Evolutionary conservation across 164 flowering plant genomes (phyloP).

Genomic region (Umbilicus rupestris): DNA sequence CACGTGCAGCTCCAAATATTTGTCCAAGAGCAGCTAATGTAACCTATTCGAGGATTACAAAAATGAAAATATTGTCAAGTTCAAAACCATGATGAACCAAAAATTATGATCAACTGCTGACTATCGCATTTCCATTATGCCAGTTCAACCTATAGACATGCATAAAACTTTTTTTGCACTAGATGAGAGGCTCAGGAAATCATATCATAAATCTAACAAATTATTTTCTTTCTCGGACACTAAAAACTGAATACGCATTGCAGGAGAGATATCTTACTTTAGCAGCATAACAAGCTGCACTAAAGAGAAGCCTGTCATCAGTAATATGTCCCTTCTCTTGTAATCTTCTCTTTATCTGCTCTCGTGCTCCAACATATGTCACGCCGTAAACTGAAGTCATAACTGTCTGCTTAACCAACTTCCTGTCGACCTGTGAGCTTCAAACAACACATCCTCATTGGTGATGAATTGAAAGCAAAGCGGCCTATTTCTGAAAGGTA

Average conservation of each 20-base stretch:
- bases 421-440: constrained; percentile 78
- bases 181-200: not conserved
- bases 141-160: not conserved
- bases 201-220: no score
- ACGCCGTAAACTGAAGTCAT: constrained; percentile 99
- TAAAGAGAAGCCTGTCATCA: constrained; percentile 66
- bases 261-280: constrained; percentile 36
- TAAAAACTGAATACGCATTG: not conserved
- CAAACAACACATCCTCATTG: constrained; percentile 18
- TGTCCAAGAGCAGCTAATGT: constrained; percentile 85
- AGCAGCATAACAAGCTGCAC: constrained; percentile 89
- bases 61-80: not conserved
- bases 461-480: not conserved
- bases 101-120: not conserved
- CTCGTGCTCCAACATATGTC: constrained; percentile 94
- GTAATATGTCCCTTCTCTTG: constrained; percentile 71
- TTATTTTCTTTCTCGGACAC: not conserved
- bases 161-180: not conserved
- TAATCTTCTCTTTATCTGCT: constrained; percentile 84
- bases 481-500: not conserved
- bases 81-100: not conserved
- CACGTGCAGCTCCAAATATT: constrained; percentile 81
- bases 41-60: constrained; percentile 32
- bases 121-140: not conserved
- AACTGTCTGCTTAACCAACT: constrained; percentile 94